phyloP scores from a whole-genome alignment of 2,329 filamentous ascomycete genomes.

The Davidsoniella eucalypti region DNA sequence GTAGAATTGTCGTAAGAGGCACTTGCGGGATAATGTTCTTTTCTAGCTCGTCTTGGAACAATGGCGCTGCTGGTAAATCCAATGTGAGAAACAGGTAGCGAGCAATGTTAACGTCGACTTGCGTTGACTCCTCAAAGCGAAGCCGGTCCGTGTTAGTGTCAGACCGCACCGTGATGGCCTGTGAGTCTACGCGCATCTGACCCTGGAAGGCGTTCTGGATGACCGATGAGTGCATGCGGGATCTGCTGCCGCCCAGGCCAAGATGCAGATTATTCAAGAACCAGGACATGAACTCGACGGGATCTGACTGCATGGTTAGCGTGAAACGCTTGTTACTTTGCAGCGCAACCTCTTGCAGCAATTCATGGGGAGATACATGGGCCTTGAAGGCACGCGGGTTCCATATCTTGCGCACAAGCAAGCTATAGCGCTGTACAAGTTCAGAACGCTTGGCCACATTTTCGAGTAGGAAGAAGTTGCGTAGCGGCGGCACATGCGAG shows the following conservation, averaged over 20 bases:
- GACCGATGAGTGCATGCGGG: conserved; percentile 69
- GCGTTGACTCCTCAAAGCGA: conserved; percentile 79
- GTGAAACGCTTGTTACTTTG: conserved; percentile 86
- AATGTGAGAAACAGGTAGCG: conserved; percentile 87
- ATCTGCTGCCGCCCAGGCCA: conserved; percentile 75
- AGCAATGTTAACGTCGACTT: conserved; percentile 58
- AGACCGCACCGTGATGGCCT: conserved; percentile 81
- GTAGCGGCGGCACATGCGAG: conserved; percentile 72
- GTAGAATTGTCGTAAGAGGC: conserved; percentile 64
- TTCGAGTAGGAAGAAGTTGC: conserved; percentile 84
- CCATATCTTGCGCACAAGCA: conserved; percentile 92
- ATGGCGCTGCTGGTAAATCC: conserved; percentile 75
- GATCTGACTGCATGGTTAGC: conserved; percentile 79
- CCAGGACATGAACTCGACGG: conserved; percentile 93
- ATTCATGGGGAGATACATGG: conserved; percentile 92
- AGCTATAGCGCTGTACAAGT: conserved; percentile 74
- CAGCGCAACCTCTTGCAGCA: conserved; percentile 85
- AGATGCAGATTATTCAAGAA: conserved; percentile 93
- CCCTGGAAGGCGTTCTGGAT: conserved; percentile 91
- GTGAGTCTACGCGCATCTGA: conserved; percentile 77
- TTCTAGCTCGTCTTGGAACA: conserved; percentile 90
- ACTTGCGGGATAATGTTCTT: conserved; percentile 93
- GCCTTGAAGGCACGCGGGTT: conserved; percentile 91
- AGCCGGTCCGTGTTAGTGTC: conserved; percentile 65
- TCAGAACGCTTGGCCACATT: conserved; percentile 57